These are phyloP conservation scores for Suillus subluteus DNA, from an alignment of 768 basidiomycete genomes.

Conservation along the genomic window DNA sequence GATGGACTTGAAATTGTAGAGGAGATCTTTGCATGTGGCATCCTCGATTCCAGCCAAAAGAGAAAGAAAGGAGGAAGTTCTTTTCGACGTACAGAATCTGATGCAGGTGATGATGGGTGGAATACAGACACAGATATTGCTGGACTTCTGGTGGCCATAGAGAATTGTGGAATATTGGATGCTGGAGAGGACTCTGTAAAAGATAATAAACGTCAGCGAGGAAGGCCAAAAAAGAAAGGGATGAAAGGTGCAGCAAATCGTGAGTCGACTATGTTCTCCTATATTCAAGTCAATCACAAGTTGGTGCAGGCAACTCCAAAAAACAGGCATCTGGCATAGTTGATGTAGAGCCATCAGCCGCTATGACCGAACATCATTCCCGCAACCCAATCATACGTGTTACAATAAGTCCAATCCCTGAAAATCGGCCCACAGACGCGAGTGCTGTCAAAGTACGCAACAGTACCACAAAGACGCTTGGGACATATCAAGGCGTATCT, in stretches of 20 bases:
- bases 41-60: neutral
- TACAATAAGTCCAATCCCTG: too few relatives aligned
- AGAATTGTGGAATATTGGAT: neutral
- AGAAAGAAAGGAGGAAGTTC: neutral
- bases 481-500: too few relatives aligned
- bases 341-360: too few relatives aligned
- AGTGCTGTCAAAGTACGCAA: too few relatives aligned
- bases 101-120: neutral
- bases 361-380: too few relatives aligned
- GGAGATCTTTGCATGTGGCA: neutral
- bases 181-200: rapidly evolving
- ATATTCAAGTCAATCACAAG: neutral
- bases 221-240: neutral
- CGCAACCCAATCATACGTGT: too few relatives aligned
- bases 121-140: neutral
- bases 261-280: neutral
- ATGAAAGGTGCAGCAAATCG: neutral
- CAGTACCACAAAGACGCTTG: too few relatives aligned
- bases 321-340: too few relatives aligned
- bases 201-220: neutral
- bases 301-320: neutral
- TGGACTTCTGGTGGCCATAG: neutral
- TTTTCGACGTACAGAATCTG: neutral
- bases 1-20: neutral
- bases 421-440: too few relatives aligned